Evolutionary conservation across 306 rosid species (phyloP), one percentile per base, ranked within the genome.

Genomic region (Prunus kanzakura): DNA sequence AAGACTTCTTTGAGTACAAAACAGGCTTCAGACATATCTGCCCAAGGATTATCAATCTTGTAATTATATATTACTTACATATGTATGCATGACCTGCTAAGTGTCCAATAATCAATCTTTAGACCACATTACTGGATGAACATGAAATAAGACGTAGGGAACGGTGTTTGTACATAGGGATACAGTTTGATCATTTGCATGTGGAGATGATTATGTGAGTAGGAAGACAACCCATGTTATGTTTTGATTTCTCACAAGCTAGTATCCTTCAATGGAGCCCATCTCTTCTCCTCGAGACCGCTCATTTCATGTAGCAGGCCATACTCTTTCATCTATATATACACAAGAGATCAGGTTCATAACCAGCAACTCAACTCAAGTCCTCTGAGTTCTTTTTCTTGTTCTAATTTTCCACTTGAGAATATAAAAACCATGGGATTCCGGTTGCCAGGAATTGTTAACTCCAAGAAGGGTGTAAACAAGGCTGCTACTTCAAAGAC

Each of bases 141-240:
- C 5, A 5, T 35, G 38, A 5, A 35, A 35, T 35, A 9, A 1
- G 15, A 67, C 6, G 41, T 68, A 9, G 74, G 61, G 61, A 15
- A 50, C 18, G 15, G 1, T 50, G 74, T 50, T 15, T 22, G 38
- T n/a, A 69, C 38, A 22, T 5, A 3, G 0, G 25, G 8, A 25
- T 13, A 30, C 43, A 63, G 20, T 63, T 27, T 63, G n/a, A 22
- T 14, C 67, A 63, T 3, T 4, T 63, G 15, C 41, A 63, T 63
- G 56, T 51, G 20, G 56, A 46, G 11, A 13, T 14, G 67, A 27
- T 11, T 62, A 11, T 41, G 18, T 6, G 38, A 35, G 38, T 0
- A 5, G 51, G 29, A 64, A 64, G 4, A 43, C 73, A 63, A 13
- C 16, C 47, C 74, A 82, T 69, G 76, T 62, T 62, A 73, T 73